Evolutionary conservation across 2,329 filamentous ascomycete species (phyloP), one percentile per base, ranked within the genome.

Genomic region (Ilyonectria sp.): DNA sequence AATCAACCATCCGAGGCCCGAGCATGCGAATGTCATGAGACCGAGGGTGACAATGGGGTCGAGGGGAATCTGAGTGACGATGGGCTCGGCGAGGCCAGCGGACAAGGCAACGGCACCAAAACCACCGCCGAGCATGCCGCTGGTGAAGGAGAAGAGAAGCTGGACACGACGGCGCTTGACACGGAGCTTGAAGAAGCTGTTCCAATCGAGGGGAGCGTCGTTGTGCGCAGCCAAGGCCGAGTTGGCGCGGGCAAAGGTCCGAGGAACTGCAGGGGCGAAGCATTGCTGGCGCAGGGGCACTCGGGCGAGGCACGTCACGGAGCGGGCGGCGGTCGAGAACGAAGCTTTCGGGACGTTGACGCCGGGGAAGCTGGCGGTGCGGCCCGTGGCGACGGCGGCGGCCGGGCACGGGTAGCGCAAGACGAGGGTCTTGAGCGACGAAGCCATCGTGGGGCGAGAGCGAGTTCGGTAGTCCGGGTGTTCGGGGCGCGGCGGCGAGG

Each of bases 171-270:
- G 92, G 63, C 95, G 93, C 67, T 91, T 92, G 75, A 94, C 93
- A 77, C 95, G 94, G 67, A 98, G 91, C 79, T 90, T 90, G 86
- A 98, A 97, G 86, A 97, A 98, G 59, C 90, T 91, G 84, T 98
- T 92, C 95, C 95, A 98, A 82, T 94, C 89, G 47, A 95, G 89
- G 80, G 60, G 65, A 71, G 61, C 76, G 70, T 61, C 21, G 61
- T 63, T 50, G 19, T 56, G 37, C 46, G 64, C 72, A 46, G 64
- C 72, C 33, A 69, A 66, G 63, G 57, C 60, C 37, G 73, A 73
- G 60, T 57, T 64, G 43, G 69, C 61, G 46, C 75, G 73, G 49
- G 69, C 52, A 53, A 75, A 72, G 9, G 65, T 62, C 46, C 65
- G 72, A 23, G 71, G 63, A 19, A 69, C 55, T 7, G 69, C 57